A percentile compares a stretch with the other conserved stretches of the same genome.
phyloP scores from a whole-genome alignment of 2,329 filamentous ascomycete species.

The Sphaerulina vaccinii region DNA sequence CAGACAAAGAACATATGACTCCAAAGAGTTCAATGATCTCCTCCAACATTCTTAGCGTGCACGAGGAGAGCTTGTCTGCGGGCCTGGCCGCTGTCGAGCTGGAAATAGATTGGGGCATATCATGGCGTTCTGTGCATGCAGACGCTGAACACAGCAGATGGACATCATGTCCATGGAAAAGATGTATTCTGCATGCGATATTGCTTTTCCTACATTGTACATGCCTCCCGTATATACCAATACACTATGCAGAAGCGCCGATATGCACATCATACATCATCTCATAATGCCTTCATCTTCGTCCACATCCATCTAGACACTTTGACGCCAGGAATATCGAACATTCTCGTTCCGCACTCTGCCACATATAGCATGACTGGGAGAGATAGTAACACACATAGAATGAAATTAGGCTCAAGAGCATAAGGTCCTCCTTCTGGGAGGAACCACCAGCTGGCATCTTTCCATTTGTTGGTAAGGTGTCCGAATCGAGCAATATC shows the following conservation, averaged over 20 bases:
- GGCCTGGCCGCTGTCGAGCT: neutral
- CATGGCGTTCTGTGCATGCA: neutral
- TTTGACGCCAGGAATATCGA: slow-evolving; percentile 28
- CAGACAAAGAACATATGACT: neutral
- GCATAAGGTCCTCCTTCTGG: slow-evolving; percentile 25
- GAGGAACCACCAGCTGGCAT: slow-evolving; percentile 32
- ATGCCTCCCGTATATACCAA: neutral
- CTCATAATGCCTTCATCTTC: slow-evolving; percentile 21
- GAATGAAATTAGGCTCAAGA: slow-evolving; percentile 29
- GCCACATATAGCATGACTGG: slow-evolving; percentile 30
- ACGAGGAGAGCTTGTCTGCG: slow-evolving; percentile 4
- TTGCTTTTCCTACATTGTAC: neutral
- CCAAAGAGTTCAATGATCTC: neutral
- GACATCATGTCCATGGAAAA: neutral
- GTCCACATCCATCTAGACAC: slow-evolving; percentile 26
- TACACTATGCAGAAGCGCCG: slow-evolving; percentile 7
- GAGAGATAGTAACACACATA: slow-evolving; percentile 27
- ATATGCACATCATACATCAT: neutral
- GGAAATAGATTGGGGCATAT: neutral
- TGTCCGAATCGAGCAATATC: slow-evolving; percentile 22
- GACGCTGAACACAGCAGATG: neutral
- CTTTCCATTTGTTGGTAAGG: slow-evolving; percentile 24
- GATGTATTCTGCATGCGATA: neutral
- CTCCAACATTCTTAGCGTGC: neutral
- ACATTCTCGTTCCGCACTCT: slow-evolving; percentile 29